phyloP scores from a whole-genome alignment of 306 rosid genomes.

The Bauhinia variegata region DNA sequence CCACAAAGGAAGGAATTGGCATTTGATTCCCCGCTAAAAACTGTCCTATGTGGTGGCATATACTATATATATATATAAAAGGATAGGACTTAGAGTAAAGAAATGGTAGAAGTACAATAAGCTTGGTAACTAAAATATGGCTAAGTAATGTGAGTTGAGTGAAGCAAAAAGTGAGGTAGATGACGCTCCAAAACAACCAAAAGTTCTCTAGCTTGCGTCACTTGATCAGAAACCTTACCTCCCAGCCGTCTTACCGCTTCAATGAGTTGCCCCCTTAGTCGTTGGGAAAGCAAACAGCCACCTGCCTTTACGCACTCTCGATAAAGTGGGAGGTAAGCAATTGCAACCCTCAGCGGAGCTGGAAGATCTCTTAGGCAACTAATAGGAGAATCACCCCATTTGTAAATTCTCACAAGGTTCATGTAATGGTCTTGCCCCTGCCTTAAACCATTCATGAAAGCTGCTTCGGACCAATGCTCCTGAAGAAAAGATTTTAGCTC shows the following conservation, averaged over 20 bases:
- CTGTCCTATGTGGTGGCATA: no score
- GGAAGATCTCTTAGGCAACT: constrained; percentile 79
- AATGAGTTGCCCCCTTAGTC: constrained; percentile 78
- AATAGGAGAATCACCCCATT: constrained; percentile 76
- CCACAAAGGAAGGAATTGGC: no score
- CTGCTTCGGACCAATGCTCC: constrained; percentile 81
- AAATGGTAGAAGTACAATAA: constrained; percentile 14
- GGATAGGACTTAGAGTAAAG: constrained; percentile 1
- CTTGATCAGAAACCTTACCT: constrained; percentile 56
- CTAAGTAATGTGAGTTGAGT: constrained; percentile 41
- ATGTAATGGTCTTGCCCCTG: constrained; percentile 69
- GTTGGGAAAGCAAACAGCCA: constrained; percentile 75
- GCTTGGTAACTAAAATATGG: constrained; percentile 24
- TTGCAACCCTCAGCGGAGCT: constrained; percentile 62
- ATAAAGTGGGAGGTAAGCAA: constrained; percentile 83
- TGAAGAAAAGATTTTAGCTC: constrained; percentile 69
- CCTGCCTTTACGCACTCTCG: constrained; percentile 72
- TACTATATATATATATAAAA: no score
- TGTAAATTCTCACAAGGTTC: constrained; percentile 69
- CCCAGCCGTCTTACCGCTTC: constrained; percentile 81
- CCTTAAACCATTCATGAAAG: constrained; percentile 64
- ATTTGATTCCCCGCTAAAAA: no score
- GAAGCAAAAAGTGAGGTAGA: constrained; percentile 73
- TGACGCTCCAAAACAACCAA: constrained; percentile 77
- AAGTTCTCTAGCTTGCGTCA: constrained; percentile 63